Evolutionary conservation across 2,329 filamentous ascomycete species (phyloP).

Genomic region (Colletotrichum godetiae): DNA sequence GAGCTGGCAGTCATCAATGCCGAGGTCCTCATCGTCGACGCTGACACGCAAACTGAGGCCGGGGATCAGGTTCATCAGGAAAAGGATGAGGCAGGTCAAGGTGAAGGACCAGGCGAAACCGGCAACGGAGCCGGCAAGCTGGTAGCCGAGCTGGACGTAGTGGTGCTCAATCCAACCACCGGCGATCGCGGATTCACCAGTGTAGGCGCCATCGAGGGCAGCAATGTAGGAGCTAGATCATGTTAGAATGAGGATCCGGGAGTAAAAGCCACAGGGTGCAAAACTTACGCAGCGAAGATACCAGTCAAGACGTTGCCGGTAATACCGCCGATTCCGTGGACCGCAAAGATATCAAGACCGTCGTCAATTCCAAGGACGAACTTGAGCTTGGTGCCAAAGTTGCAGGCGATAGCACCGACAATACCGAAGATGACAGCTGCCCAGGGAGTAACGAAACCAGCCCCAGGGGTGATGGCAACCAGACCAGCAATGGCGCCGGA

Average conservation of each 20-base stretch:
- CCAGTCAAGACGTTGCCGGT: slow-evolving; percentile 83
- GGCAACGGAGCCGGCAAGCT: slow-evolving; percentile 75
- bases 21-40: slow-evolving; percentile 75
- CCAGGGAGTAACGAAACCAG: slow-evolving; percentile 82
- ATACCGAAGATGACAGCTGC: slow-evolving; percentile 69
- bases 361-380: slow-evolving; percentile 82
- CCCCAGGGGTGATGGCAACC: slow-evolving; percentile 88
- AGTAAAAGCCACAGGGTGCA: not conserved
- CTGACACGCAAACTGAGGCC: slow-evolving; percentile 76
- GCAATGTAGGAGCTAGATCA: slow-evolving; percentile 73
- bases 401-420: slow-evolving; percentile 74
- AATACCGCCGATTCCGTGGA: slow-evolving; percentile 87
- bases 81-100: slow-evolving; percentile 76
- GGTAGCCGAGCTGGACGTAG: slow-evolving; percentile 77
- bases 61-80: slow-evolving; percentile 76
- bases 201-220: slow-evolving; percentile 74
- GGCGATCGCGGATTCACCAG: slow-evolving; percentile 47
- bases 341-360: slow-evolving; percentile 90
- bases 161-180: slow-evolving; percentile 80
- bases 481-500: slow-evolving; percentile 89
- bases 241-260: slow-evolving; percentile 23
- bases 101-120: slow-evolving; percentile 75
- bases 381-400: slow-evolving; percentile 89
- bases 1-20: slow-evolving; percentile 79
- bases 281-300: slow-evolving; percentile 75